Evolutionary conservation across 192 early-diverging fungal species (phyloP).

Genomic region (Entomortierella parvispora): DNA sequence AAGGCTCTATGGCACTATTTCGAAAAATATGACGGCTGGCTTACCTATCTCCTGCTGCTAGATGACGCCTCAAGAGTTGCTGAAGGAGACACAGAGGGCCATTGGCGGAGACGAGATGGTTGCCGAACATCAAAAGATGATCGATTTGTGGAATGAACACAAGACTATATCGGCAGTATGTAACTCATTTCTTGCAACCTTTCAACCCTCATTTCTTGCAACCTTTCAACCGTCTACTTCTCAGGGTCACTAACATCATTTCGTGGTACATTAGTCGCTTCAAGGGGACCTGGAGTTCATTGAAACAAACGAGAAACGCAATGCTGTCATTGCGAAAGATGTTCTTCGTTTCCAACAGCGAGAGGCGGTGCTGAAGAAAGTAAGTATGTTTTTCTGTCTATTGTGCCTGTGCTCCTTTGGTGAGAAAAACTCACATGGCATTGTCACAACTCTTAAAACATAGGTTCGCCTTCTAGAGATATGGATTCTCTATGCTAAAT

Average conservation of each 20-base stretch:
- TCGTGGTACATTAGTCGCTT: constrained; percentile 58
- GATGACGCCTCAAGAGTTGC: constrained; percentile 80
- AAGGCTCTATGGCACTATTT: too few relatives aligned
- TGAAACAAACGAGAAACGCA: constrained; percentile 72
- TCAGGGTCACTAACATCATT: neutral
- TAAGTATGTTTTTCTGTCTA: constrained; percentile 6
- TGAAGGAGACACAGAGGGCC: constrained; percentile 87
- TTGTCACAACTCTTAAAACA: neutral
- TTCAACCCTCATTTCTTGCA: neutral
- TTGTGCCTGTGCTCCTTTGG: neutral
- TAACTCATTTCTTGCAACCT: neutral
- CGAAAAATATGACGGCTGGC: too few relatives aligned
- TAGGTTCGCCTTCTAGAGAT: constrained; percentile 68
- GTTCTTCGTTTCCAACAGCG: constrained; percentile 80
- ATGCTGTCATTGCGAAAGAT: constrained; percentile 78
- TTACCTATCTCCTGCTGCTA: constrained; percentile 26
- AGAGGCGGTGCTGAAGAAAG: constrained; percentile 64
- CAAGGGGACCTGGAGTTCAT: constrained; percentile 63
- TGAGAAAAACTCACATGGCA: neutral
- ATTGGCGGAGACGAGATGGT: constrained; percentile 76
- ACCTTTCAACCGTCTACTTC: neutral
- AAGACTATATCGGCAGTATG: constrained; percentile 54
- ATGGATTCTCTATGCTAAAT: constrained; percentile 70
- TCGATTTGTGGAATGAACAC: constrained; percentile 63
- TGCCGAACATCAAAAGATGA: constrained; percentile 74